Percentiles rank a stretch among this genome's conserved stretches.
Evolutionary conservation across 2,329 filamentous ascomycete genomes (phyloP).

Genomic region (Madurella mycetomatis): DNA sequence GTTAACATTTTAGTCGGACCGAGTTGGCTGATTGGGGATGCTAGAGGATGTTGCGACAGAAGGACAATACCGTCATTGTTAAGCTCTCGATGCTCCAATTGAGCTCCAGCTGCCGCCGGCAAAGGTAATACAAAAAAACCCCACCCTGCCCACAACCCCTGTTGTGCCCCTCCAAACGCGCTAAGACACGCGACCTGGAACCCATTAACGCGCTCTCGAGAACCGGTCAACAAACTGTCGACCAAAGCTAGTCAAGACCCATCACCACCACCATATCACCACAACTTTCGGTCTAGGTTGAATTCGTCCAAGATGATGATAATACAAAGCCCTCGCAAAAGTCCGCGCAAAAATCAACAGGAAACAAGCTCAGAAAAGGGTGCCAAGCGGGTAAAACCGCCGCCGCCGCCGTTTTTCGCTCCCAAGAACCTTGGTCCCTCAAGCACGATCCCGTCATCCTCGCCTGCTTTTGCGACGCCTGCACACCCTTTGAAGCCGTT

Average conservation of each 20-base stretch:
- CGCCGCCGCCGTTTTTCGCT: slow-evolving; percentile 37
- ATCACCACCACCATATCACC: background rate
- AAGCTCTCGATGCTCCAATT: background rate
- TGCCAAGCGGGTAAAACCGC: slow-evolving; percentile 28
- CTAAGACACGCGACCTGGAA: slow-evolving; percentile 13
- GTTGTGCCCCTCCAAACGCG: slow-evolving; percentile 18
- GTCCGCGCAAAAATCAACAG: slow-evolving; percentile 15
- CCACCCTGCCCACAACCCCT: slow-evolving; percentile 2
- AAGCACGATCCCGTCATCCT: slow-evolving; percentile 74
- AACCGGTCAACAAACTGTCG: background rate
- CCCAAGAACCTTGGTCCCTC: slow-evolving; percentile 31
- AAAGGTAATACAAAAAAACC: background rate
- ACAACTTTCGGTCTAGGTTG: background rate
- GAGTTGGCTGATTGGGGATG: background rate
- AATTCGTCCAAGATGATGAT: slow-evolving; percentile 22
- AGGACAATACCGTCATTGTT: slow-evolving; percentile 12
- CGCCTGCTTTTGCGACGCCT: slow-evolving; percentile 84
- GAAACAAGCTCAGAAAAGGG: slow-evolving; percentile 27
- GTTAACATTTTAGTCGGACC: slow-evolving; percentile 29
- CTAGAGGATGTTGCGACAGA: too few species aligned
- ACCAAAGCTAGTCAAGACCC: background rate
- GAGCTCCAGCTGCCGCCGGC: slow-evolving; percentile 11
- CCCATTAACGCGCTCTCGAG: slow-evolving; percentile 23
- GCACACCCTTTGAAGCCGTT: slow-evolving; percentile 70
- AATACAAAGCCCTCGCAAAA: slow-evolving; percentile 25